Base-by-base conservation (phyloP, 2,329 filamentous ascomycete genomes). In the Beauveria asiatica region DNA sequence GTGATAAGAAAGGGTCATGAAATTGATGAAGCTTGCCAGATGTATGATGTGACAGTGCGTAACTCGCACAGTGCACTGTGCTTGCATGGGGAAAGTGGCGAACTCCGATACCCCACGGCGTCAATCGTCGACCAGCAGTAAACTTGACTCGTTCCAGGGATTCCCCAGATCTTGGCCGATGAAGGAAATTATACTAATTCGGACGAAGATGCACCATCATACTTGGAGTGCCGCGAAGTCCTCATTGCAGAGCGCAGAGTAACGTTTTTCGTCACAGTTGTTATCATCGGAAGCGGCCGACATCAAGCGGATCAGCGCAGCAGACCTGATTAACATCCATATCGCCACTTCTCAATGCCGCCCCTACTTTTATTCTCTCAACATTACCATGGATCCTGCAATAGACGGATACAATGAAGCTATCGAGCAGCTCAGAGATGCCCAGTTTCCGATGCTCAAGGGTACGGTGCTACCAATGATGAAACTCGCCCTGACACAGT, bases 391-490 rank as follows among this genome's bases (percentile, higher is more conserved):
- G 62, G 65, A 63, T 37, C 37, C 44, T 25, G 16, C 44, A 27
- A 45, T 25, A 53, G 5, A 21, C 64, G 70, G 67, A 64, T 90
- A 90, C 70, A 84, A 88, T 69, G 70, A 71, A 60, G 73, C 74
- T 37, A 78, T 90, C 19, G 84, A 88, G 69, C 69, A 69, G 16
- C 76, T 89, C 33, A 78, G 87, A 62, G 72, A 78, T 17, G 69
- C 69, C 39, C 86, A 90, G 66, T 90, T 84, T 71, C 87, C 87
- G 27, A 88, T 89, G 85, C 77, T 90, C 48, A 76, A 82, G 74
- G 85, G 87, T 87, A 69, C 60, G 68, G 62, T 7, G 2, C 45
- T 3, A 23, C 4, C 11, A 8, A 19, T 23, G 5, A n/a, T 5
- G 8, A 25, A 19, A 17, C 6, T 16, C 3, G 25, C 2, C 25